Evolutionary conservation across 192 early-diverging fungal genomes (phyloP).

Genomic region (Coemansia sp.): DNA sequence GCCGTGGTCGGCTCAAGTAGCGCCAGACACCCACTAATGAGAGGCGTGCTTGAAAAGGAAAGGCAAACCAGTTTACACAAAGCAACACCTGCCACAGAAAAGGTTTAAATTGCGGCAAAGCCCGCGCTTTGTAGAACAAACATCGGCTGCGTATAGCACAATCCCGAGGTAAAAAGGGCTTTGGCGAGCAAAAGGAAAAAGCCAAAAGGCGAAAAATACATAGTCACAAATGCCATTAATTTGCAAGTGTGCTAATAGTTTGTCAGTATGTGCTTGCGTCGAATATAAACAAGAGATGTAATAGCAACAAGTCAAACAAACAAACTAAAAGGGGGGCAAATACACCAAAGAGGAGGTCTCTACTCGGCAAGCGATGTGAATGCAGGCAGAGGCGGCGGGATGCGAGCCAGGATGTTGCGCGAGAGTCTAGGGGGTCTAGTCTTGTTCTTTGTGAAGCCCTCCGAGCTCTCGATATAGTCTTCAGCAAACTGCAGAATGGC

Average conservation of each 20-base stretch:
- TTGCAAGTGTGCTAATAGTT: too few relatives aligned
- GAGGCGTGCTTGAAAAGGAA: neutral
- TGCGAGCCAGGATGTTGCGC: conserved; percentile 49
- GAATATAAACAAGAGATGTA: too few relatives aligned
- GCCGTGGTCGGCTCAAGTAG: neutral
- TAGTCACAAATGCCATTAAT: too few relatives aligned
- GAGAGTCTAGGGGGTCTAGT: conserved; percentile 39
- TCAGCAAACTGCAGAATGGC: conserved; percentile 57
- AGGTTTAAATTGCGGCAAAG: neutral
- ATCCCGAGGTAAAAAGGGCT: too few relatives aligned
- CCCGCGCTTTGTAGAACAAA: neutral
- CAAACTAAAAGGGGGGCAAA: too few relatives aligned
- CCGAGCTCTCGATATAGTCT: conserved; percentile 52
- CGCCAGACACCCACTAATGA: neutral
- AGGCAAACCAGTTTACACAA: neutral
- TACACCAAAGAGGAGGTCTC: too few relatives aligned
- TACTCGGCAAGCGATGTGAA: conserved; percentile 49
- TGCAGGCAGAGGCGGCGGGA: conserved; percentile 40
- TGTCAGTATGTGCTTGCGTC: too few relatives aligned
- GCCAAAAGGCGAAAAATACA: too few relatives aligned
- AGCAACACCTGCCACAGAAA: neutral
- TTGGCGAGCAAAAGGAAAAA: too few relatives aligned
- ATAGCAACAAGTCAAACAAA: too few relatives aligned
- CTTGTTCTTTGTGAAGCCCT: conserved; percentile 56
- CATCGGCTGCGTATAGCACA: neutral